Conservation (phyloP, 352 stramenopile species). For the Phytophthora brassicae region DNA sequence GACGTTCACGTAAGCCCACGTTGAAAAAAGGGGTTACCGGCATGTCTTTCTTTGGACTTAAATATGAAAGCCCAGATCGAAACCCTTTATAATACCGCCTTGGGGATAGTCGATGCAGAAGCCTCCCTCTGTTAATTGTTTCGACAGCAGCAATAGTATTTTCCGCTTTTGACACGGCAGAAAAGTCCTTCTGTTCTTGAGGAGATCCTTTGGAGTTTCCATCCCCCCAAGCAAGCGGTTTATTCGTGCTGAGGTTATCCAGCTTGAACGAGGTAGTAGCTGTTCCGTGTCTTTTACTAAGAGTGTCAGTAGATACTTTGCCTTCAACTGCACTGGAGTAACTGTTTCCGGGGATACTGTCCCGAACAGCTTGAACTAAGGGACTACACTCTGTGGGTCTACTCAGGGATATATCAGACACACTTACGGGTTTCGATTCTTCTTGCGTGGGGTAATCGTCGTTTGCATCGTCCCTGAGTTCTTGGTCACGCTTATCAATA, state of each 20-base stretch:
- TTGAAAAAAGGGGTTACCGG: conserved; percentile 16
- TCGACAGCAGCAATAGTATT: conserved; percentile 12
- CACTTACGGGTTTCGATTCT: not conserved
- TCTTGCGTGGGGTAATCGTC: not conserved
- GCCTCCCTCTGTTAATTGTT: conserved; percentile 17
- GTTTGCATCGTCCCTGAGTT: conserved; percentile 4
- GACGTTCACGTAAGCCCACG: conserved; percentile 11
- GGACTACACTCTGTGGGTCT: conserved; percentile 17
- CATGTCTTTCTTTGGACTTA: conserved; percentile 18
- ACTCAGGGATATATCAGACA: conserved; percentile 4
- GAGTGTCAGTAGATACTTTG: not conserved
- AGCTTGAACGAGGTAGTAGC: conserved; percentile 13
- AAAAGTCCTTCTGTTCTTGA: conserved; percentile 8
- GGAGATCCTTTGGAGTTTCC: conserved; percentile 1
- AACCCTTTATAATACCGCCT: conserved; percentile 26
- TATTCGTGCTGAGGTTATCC: conserved; percentile 19
- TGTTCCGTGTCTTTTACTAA: not conserved
- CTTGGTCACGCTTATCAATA: conserved; percentile 20
- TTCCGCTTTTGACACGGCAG: not conserved
- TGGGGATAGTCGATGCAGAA: conserved; percentile 30
- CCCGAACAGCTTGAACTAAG: conserved; percentile 13
- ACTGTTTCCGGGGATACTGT: conserved; percentile 2
- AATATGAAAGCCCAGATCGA: conserved; percentile 6
- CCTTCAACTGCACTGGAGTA: not conserved
- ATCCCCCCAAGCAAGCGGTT: conserved; percentile 23